Conservation (phyloP, 257 asterid species). For the Ilex aquifolium region DNA sequence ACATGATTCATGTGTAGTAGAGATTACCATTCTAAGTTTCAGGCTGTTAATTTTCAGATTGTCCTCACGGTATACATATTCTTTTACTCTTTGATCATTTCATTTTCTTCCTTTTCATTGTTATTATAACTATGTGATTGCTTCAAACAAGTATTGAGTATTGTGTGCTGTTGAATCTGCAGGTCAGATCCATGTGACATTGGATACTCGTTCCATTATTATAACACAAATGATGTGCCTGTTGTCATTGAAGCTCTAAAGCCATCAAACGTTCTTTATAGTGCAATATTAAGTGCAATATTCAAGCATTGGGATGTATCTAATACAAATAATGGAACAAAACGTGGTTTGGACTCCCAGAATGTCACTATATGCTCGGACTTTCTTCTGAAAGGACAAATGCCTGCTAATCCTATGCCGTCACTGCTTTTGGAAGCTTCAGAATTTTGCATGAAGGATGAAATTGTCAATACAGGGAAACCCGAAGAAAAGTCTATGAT, state of each 20-base stretch:
- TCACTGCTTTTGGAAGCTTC: slow-evolving; percentile 21
- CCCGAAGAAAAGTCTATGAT: slow-evolving; percentile 24
- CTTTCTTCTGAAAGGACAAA: slow-evolving; percentile 23
- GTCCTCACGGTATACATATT: neutral
- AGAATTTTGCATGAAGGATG: slow-evolving; percentile 20
- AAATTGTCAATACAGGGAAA: slow-evolving; percentile 28
- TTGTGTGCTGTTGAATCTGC: slow-evolving; percentile 28
- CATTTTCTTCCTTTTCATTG: neutral
- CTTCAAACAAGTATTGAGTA: neutral
- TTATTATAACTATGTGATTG: neutral
- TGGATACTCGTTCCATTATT: slow-evolving; percentile 46
- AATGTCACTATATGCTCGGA: slow-evolving; percentile 28
- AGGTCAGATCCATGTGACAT: slow-evolving; percentile 58
- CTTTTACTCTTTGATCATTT: neutral
- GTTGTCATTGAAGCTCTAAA: slow-evolving; percentile 55
- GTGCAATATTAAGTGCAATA: slow-evolving; percentile 39
- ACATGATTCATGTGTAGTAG: too few species aligned
- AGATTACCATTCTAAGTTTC: too few species aligned
- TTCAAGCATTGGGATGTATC: slow-evolving; percentile 49
- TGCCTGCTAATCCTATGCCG: slow-evolving; percentile 4
- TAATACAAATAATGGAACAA: slow-evolving; percentile 39
- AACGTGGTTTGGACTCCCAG: slow-evolving; percentile 31
- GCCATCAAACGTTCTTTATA: slow-evolving; percentile 38
- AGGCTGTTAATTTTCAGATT: too few species aligned
- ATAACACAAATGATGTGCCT: slow-evolving; percentile 56